Evolutionary conservation across 306 rosid genomes (phyloP).

Genomic region (Quercus bicolor): DNA sequence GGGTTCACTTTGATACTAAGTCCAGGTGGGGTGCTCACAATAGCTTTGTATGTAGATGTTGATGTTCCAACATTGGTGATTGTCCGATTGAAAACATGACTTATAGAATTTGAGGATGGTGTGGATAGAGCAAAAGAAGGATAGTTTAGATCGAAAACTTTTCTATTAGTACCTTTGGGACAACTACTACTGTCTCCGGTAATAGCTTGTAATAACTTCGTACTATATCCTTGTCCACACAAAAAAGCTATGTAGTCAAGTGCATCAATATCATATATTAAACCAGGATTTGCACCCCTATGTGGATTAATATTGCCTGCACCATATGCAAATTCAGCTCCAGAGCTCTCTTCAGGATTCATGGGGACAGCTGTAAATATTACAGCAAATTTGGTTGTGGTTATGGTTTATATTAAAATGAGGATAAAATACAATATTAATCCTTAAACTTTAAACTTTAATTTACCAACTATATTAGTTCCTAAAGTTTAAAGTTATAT

Average conservation of each 20-base stretch:
- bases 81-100: constrained; percentile 19
- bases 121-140: constrained; percentile 39
- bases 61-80: constrained; percentile 50
- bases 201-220: constrained; percentile 12
- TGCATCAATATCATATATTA: constrained; percentile 37
- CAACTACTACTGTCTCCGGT: constrained; percentile 10
- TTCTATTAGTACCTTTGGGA: neutral
- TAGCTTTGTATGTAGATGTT: constrained; percentile 31
- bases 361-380: constrained; percentile 31
- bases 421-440: too few relatives aligned
- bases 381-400: neutral
- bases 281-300: constrained; percentile 40
- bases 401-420: neutral
- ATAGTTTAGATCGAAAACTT: constrained; percentile 41
- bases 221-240: constrained; percentile 43
- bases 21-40: constrained; percentile 22
- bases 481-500: too few relatives aligned
- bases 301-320: constrained; percentile 40
- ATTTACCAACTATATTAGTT: too few relatives aligned
- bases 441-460: too few relatives aligned
- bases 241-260: constrained; percentile 28
- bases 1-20: constrained; percentile 36
- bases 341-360: neutral
- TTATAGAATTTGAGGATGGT: neutral
- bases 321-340: constrained; percentile 46